These are phyloP conservation scores for Malassezia dermatis DNA, from an alignment of 1,284 basidiomycete genomes.

Conservation along the genomic window DNA sequence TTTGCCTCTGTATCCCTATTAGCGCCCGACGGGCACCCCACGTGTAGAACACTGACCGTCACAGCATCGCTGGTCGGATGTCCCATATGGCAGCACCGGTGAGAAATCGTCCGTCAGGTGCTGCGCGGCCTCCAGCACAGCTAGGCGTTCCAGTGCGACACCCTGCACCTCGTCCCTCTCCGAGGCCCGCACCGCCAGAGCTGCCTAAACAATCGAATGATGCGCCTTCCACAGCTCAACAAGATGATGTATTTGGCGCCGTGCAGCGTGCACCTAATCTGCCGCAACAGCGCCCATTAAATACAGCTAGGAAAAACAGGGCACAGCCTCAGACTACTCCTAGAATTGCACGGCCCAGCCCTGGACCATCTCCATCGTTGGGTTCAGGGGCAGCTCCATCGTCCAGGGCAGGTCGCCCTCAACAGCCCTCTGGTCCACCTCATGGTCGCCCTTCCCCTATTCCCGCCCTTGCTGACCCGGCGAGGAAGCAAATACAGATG, in stretches of 20 bases:
- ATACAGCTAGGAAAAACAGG: neutral
- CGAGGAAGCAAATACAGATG: neutral
- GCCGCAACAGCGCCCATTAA: neutral
- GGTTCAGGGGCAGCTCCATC: neutral
- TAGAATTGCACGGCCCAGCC: neutral
- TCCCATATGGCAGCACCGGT: neutral
- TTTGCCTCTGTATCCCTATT: neutral
- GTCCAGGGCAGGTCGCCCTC: neutral
- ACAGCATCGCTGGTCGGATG: neutral
- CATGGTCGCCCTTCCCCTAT: neutral
- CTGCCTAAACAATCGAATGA: neutral
- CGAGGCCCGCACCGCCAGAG: neutral
- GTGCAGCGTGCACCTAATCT: neutral
- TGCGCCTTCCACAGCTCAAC: neutral
- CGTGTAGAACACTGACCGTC: neutral
- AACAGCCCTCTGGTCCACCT: neutral
- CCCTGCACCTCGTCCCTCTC: neutral
- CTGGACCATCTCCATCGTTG: neutral
- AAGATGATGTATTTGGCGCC: slow-evolving; percentile 5
- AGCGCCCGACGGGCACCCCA: neutral
- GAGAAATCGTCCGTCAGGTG: neutral
- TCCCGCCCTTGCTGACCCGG: neutral
- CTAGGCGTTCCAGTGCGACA: neutral
- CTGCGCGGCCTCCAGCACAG: neutral
- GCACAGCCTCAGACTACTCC: neutral